A percentile compares a stretch with the other conserved stretches of the same genome.
Conservation (phyloP, 1,284 basidiomycete genomes). For the Volvariella volvacea region DNA sequence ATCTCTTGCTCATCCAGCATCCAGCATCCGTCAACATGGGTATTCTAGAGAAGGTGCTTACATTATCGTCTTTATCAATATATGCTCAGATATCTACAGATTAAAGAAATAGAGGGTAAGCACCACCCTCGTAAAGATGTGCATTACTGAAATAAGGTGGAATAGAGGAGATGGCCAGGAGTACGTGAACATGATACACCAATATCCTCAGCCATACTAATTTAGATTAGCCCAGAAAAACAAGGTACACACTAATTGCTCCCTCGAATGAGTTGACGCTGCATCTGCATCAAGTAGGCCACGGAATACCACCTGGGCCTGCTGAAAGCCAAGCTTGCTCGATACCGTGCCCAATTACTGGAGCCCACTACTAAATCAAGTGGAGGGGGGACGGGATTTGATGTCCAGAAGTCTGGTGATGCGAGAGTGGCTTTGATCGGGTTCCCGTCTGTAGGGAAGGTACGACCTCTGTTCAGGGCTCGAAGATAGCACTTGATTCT, state of each 20-base stretch:
- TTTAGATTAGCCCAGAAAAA: constrained; percentile 78
- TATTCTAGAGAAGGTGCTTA: constrained; percentile 77
- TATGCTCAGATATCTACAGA: constrained; percentile 36
- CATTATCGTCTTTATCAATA: neutral
- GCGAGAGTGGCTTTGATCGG: constrained; percentile 92
- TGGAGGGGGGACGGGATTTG: constrained; percentile 82
- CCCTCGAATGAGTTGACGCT: constrained; percentile 7
- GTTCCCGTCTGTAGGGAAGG: constrained; percentile 93
- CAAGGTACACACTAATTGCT: constrained; percentile 42
- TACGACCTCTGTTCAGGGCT: constrained; percentile 15
- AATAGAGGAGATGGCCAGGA: constrained; percentile 91
- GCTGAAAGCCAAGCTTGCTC: constrained; percentile 86
- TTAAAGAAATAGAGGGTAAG: constrained; percentile 90
- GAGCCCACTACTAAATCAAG: constrained; percentile 81
- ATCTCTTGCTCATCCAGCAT: constrained; percentile 3
- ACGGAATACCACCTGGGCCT: constrained; percentile 89
- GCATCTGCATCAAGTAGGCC: constrained; percentile 45
- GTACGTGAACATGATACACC: constrained; percentile 40
- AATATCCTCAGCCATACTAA: constrained; percentile 7
- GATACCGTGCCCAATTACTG: constrained; percentile 85
- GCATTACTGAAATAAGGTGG: constrained; percentile 1
- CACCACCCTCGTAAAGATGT: constrained; percentile 1
- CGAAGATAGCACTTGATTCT: constrained; percentile 2
- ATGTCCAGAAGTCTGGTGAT: constrained; percentile 93
- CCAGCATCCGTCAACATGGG: constrained; percentile 54